Base-by-base conservation (phyloP, 495 filamentous ascomycete genomes). In the Penicillium verhagenii region DNA sequence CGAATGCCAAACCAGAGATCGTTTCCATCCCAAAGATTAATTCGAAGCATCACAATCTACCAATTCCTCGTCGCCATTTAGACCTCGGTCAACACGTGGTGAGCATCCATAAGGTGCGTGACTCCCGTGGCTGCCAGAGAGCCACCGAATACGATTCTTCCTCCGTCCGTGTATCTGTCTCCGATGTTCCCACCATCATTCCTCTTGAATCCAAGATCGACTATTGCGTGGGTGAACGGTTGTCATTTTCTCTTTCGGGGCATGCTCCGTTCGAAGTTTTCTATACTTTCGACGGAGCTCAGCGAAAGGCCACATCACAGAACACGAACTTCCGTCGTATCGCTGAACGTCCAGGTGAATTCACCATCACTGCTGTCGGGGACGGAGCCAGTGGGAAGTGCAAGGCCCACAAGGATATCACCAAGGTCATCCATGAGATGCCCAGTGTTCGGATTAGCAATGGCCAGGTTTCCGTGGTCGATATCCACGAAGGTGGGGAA, bases 401-500 rank as follows among this genome's bases (percentile, higher is more conserved):
- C 66, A 89, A 88, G 55, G 90, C 91, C 1, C 78, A 83, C 16
- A 87, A 87, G 29, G 76, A 87, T 39, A 80, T 95, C 25, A 81
- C 83, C 28, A 93, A 92, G 69, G 73, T 82, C 2, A 94, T 98
- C 56, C 94, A 96, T 64, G 84, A 88, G 52, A 87, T 98, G 78
- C 94, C 94, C 5, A 90, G 88, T 57, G 94, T 96, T 29, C 84
- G 83, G 55, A 89, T 98, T 61, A 90, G 86, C 64, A 87, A 89
- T 67, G 94, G 94, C 1, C 80, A 79, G 31, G 81, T 86, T 18
- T 83, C 85, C 10, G 82, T 86, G 40, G 86, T 95, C 25, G 94
- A 97, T 63, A 98, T 98, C 53, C 94, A 97, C 66, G 93, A 97
- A 74, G 94, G 94, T 63, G 88, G 90, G 58, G 87, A 92, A 70